Percentiles rank a stretch among this genome's conserved stretches.
phyloP scores from a whole-genome alignment of 2,329 filamentous ascomycete species.

The Trichophyton rubrum region DNA sequence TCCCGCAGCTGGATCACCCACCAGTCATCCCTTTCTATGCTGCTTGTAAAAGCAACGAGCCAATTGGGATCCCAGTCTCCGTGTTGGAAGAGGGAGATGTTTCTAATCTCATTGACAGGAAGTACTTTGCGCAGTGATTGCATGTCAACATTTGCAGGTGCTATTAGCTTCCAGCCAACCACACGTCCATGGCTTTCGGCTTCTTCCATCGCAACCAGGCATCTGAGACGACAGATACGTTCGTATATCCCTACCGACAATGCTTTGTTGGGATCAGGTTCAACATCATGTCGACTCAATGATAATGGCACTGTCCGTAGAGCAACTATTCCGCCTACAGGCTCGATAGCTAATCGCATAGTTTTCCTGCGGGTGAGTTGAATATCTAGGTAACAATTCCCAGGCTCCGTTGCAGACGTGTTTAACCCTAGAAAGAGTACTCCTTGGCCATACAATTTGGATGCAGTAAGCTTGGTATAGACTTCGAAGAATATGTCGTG shows the following conservation, averaged over 20 bases:
- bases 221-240: slow-evolving; percentile 29
- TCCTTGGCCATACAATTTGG: slow-evolving; percentile 49
- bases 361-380: slow-evolving; percentile 54
- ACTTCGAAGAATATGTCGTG: slow-evolving; percentile 58
- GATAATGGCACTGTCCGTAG: slow-evolving; percentile 52
- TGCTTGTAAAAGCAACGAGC: slow-evolving; percentile 59
- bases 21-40: slow-evolving; percentile 64
- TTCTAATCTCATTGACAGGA: slow-evolving; percentile 50
- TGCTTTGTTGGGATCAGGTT: slow-evolving; percentile 47
- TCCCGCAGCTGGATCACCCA: slow-evolving; percentile 46
- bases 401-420: slow-evolving; percentile 49
- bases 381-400: slow-evolving; percentile 54
- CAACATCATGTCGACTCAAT: slow-evolving; percentile 47
- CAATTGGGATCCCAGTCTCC: slow-evolving; percentile 58
- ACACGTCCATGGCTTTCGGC: slow-evolving; percentile 26
- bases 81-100: slow-evolving; percentile 59
- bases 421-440: slow-evolving; percentile 47
- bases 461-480: slow-evolving; percentile 46
- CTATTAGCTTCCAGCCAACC: slow-evolving; percentile 23
- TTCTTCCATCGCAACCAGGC: slow-evolving; percentile 29
- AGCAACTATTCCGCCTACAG: slow-evolving; percentile 63
- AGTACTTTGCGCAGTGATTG: slow-evolving; percentile 46
- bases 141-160: slow-evolving; percentile 25
- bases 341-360: slow-evolving; percentile 56
- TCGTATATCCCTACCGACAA: slow-evolving; percentile 28